Base-by-base conservation (phyloP, 495 filamentous ascomycete genomes). In the Penicillium coffeae region DNA sequence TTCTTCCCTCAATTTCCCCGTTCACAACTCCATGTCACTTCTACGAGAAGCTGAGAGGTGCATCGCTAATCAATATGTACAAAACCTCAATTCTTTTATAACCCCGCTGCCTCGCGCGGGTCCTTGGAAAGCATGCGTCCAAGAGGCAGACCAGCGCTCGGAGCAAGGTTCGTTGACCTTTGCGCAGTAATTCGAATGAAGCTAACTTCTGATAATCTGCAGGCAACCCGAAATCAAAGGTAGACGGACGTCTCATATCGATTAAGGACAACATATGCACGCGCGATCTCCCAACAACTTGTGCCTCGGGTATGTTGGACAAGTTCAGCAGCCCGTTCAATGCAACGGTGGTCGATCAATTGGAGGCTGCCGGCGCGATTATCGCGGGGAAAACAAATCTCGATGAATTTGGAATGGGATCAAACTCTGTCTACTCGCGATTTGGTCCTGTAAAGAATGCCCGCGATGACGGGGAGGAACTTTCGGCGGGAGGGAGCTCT, bases 351-450 rank as follows among this genome's bases (percentile, higher is more conserved):
- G 81, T 95, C 21, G 60, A 76, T 38, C 73, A 74, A 57, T 75
- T 95, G 38, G 76, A 80, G 52, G 58, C 73, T 41, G 75, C 81
- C 16, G 89, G 88, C 33, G 84, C 83, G 4, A 63, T 76, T 15
- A 62, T 95, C 3, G 74, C 80, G 13, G 86, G 86, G 7, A 96
- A 95, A 64, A 90, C 90, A 0, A 95, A 95, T 65, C 75, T 98
- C 56, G 93, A 98, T 73, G 93, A 97, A 62, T 98, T 97, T 68
- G 93, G 93, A 16, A 98, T 98, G 93, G 93, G 93, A 32, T 94
- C 90, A 9, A 87, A 97, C 69, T 89, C 89, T 13, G 78, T 75
- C 2, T 68, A 90, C 60, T 94, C 91, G 15, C 62, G 65, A 44
- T 86, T 86, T 60, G 91, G 88, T 3, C 56, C 80, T 16, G 87